These are phyloP conservation scores for Avena eriantha DNA, from an alignment of 176 grass and related monocot genomes.

Conservation along the genomic window DNA sequence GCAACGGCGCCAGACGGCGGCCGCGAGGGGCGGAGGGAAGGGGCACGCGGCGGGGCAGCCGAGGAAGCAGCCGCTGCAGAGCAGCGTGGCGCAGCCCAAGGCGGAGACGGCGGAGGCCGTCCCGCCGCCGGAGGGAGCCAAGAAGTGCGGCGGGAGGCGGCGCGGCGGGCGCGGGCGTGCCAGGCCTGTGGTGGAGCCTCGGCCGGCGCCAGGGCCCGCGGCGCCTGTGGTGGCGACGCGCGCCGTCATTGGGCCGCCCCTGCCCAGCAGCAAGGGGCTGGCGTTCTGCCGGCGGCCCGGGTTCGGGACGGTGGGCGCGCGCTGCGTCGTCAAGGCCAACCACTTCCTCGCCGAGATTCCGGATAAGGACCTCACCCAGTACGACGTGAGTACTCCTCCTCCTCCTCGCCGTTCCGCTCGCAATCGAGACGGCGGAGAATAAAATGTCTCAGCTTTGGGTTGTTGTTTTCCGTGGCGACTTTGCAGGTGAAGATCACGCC, in stretches of 20 bases:
- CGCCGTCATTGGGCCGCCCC: slow-evolving; percentile 52
- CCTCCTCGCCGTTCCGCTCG: neutral
- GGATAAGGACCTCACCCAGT: slow-evolving; percentile 94
- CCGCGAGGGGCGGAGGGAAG: neutral
- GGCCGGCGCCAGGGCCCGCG: neutral
- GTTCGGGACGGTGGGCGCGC: slow-evolving; percentile 78
- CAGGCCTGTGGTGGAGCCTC: slow-evolving; percentile 38
- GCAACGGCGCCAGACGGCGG: slow-evolving; percentile 32
- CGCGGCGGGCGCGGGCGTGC: slow-evolving; percentile 60
- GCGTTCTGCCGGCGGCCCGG: slow-evolving; percentile 80
- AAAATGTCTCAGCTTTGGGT: slow-evolving; percentile 14
- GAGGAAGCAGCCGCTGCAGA: slow-evolving; percentile 91
- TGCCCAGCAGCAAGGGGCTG: slow-evolving; percentile 70
- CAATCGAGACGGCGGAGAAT: slow-evolving; percentile 20
- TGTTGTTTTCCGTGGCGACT: neutral
- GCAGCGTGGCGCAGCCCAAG: slow-evolving; percentile 79
- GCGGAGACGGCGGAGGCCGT: slow-evolving; percentile 27
- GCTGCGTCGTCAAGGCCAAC: slow-evolving; percentile 90
- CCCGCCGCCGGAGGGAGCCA: slow-evolving; percentile 50
- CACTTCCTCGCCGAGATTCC: slow-evolving; percentile 91
- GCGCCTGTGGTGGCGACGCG: neutral
- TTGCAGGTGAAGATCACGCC: slow-evolving; percentile 87
- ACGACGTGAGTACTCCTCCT: slow-evolving; percentile 57
- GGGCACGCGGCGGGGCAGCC: slow-evolving; percentile 10
- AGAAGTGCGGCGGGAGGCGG: slow-evolving; percentile 60